phyloP scores from a whole-genome alignment of 176 grass and related monocot species.

The Echinochloa phyllopogon region DNA sequence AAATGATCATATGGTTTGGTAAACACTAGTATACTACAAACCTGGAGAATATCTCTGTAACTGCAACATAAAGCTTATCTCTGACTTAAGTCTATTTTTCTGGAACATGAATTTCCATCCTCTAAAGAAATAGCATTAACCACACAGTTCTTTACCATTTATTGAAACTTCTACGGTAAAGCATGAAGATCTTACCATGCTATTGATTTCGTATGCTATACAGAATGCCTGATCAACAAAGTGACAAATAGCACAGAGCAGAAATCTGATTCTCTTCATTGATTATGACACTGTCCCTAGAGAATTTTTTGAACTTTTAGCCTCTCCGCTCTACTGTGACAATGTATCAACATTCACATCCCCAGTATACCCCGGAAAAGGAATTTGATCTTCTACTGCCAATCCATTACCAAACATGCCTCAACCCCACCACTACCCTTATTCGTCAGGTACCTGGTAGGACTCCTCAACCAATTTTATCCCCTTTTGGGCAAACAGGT shows the following conservation, averaged over 20 bases:
- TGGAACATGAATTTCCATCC: background rate
- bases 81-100: slow-evolving; percentile 2
- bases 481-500: background rate
- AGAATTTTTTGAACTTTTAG: slow-evolving; percentile 8
- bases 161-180: slow-evolving; percentile 14
- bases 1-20: slow-evolving; percentile 26
- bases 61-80: background rate
- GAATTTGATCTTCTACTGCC: background rate
- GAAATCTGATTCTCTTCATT: slow-evolving; percentile 12
- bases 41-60: background rate
- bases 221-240: slow-evolving; percentile 21
- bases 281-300: background rate
- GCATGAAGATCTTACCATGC: background rate
- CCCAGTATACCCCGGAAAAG: background rate
- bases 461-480: slow-evolving; percentile 14
- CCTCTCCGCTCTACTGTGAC: background rate
- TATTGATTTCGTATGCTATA: slow-evolving; percentile 18
- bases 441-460: background rate
- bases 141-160: background rate
- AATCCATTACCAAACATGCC: background rate
- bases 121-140: background rate
- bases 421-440: background rate
- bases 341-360: slow-evolving; percentile 6
- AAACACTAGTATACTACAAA: background rate
- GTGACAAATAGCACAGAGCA: background rate